These are phyloP conservation scores for Microcyclosporella mali DNA, from an alignment of 2,329 filamentous ascomycete genomes.

Conservation along the genomic window DNA sequence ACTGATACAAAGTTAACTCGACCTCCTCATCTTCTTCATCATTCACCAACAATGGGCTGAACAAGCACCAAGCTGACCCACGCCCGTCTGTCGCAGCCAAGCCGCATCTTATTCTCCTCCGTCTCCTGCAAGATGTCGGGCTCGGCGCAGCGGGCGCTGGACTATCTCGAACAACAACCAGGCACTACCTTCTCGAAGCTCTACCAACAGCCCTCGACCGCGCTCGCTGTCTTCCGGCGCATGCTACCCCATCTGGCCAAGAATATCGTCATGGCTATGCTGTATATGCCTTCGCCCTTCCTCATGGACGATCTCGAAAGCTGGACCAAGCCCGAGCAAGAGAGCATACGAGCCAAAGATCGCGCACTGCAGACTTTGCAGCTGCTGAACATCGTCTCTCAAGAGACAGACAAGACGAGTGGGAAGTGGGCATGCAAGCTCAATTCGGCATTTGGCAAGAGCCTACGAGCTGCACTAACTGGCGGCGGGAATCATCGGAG, in stretches of 20 bases:
- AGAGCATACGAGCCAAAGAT: slow-evolving; percentile 57
- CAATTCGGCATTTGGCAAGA: slow-evolving; percentile 73
- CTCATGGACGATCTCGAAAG: slow-evolving; percentile 72
- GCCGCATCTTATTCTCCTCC: slow-evolving; percentile 6
- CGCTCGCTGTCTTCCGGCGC: slow-evolving; percentile 90
- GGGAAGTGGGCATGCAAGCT: slow-evolving; percentile 68
- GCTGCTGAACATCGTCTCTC: slow-evolving; percentile 77
- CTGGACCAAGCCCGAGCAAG: slow-evolving; percentile 66
- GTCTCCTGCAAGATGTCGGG: slow-evolving; percentile 30
- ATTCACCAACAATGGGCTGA: slow-evolving; percentile 12
- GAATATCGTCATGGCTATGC: slow-evolving; percentile 88
- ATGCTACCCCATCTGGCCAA: slow-evolving; percentile 95
- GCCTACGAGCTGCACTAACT: slow-evolving; percentile 78
- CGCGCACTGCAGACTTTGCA: slow-evolving; percentile 75
- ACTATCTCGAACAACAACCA: slow-evolving; percentile 87
- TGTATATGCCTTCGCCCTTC: slow-evolving; percentile 81
- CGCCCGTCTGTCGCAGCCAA: slow-evolving; percentile 5
- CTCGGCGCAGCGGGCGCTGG: slow-evolving; percentile 60
- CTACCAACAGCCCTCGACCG: slow-evolving; percentile 92
- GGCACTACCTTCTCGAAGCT: slow-evolving; percentile 85
- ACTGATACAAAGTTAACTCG: too few species aligned
- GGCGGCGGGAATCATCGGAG: slow-evolving; percentile 73
- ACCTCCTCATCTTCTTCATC: background rate
- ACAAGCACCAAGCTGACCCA: slow-evolving; percentile 2
- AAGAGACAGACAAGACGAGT: slow-evolving; percentile 51